Evolutionary conservation across 2,329 filamentous ascomycete species (phyloP).

Genomic region (Coniosporium tulheliwenetii): DNA sequence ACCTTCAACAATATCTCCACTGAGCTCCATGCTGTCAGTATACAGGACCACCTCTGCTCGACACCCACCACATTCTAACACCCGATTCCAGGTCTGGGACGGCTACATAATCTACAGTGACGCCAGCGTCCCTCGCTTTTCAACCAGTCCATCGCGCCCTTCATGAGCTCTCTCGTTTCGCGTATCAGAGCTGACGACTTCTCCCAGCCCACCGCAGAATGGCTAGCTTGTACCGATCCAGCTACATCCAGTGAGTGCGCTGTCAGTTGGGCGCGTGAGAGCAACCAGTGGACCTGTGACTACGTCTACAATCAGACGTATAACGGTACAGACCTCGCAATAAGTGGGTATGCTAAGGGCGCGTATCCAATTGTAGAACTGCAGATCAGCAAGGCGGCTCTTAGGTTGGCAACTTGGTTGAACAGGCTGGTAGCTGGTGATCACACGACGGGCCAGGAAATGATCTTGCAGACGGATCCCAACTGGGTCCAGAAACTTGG

Average conservation of each 20-base stretch:
- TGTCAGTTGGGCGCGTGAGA: conserved; percentile 20
- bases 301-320: conserved; percentile 19
- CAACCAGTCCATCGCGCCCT: conserved; percentile 19
- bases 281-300: conserved; percentile 22
- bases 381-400: conserved; percentile 24
- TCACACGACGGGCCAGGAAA: no score
- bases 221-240: conserved; percentile 15
- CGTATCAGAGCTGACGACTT: conserved; percentile 20
- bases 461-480: no score
- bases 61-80: no score
- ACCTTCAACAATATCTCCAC: conserved; percentile 23
- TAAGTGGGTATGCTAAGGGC: conserved; percentile 19
- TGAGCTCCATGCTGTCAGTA: conserved; percentile 19
- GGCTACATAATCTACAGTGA: conserved; percentile 21
- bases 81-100: conserved; percentile 19
- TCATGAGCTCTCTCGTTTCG: conserved; percentile 17
- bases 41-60: no score
- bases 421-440: conserved; percentile 15
- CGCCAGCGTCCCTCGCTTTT: conserved; percentile 17
- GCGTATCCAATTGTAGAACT: conserved; percentile 24
- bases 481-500: no score
- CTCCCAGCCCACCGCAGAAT: conserved; percentile 12
- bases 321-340: conserved; percentile 7
- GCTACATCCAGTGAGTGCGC: conserved; percentile 17
- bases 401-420: conserved; percentile 22